These are phyloP conservation scores for Haplosporangium sp. DNA, from an alignment of 371 early-diverging fungal genomes.

Conservation along the genomic window DNA sequence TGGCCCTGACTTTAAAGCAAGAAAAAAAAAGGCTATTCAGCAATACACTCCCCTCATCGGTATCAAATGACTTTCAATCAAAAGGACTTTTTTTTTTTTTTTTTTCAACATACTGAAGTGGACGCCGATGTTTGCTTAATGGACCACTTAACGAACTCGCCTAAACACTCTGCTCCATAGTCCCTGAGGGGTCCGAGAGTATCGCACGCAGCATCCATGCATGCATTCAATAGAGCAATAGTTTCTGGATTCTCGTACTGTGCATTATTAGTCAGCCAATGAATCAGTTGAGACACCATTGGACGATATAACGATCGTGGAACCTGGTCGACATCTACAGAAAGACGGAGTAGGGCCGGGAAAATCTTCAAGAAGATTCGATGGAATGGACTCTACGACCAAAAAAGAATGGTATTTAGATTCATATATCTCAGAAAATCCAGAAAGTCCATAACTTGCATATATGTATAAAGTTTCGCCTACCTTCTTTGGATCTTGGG, in stretches of 20 bases:
- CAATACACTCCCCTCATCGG: not conserved
- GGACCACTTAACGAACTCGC: constrained; percentile 82
- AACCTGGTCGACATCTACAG: constrained; percentile 80
- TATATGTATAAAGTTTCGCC: not conserved
- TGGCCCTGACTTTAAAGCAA: constrained; percentile 50
- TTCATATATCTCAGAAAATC: too few relatives aligned
- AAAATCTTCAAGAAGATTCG: constrained; percentile 73
- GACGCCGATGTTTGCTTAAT: constrained; percentile 74
- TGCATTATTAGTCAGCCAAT: constrained; percentile 83
- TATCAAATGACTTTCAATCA: not conserved
- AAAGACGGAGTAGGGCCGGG: constrained; percentile 76
- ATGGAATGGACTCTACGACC: constrained; percentile 67
- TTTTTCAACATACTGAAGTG: constrained; percentile 46
- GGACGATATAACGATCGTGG: constrained; percentile 74
- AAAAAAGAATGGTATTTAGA: not conserved
- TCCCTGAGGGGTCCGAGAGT: constrained; percentile 73
- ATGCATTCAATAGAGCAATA: constrained; percentile 72
- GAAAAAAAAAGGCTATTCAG: not conserved
- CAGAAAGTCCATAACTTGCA: not conserved
- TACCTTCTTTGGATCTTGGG: constrained; percentile 57
- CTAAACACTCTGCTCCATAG: constrained; percentile 80
- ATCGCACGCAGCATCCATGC: constrained; percentile 74
- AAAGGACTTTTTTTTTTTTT: not conserved
- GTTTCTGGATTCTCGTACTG: constrained; percentile 84
- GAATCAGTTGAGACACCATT: constrained; percentile 76